A percentile compares a stretch with the other conserved stretches of the same genome.
Evolutionary conservation across 768 basidiomycete genomes (phyloP).

Genomic region (Lactifluus hygrophoroides): DNA sequence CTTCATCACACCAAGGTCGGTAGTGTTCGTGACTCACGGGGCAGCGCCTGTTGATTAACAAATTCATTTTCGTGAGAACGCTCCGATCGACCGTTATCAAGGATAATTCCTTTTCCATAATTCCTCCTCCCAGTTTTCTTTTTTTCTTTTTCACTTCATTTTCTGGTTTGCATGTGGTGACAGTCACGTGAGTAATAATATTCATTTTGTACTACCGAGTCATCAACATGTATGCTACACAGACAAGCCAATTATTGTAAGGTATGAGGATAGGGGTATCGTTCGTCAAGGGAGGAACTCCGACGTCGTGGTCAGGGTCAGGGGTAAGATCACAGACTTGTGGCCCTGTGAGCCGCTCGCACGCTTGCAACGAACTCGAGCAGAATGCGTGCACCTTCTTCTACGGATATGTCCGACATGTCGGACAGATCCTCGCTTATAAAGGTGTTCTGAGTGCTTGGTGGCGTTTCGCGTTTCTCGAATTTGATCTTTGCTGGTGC

Average conservation of each 20-base stretch:
- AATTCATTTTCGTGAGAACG: too few species aligned
- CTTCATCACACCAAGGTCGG: too few species aligned
- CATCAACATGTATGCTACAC: slow-evolving; percentile 7
- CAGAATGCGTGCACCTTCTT: slow-evolving; percentile 13
- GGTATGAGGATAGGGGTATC: slow-evolving; percentile 9
- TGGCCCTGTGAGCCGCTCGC: not conserved
- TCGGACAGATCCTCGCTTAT: slow-evolving; percentile 1
- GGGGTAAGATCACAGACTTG: not conserved
- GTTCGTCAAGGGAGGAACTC: not conserved
- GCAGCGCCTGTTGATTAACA: too few species aligned
- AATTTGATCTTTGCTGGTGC: not conserved
- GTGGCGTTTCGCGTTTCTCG: not conserved
- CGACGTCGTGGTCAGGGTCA: not conserved
- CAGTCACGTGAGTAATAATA: not conserved
- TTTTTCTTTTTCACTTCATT: not conserved
- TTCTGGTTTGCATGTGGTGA: not conserved
- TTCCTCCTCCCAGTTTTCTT: too few species aligned
- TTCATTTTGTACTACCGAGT: too few species aligned
- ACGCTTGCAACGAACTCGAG: slow-evolving; percentile 13
- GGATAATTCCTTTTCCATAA: too few species aligned
- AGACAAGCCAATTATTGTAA: not conserved
- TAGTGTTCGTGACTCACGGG: too few species aligned
- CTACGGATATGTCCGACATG: slow-evolving; percentile 9
- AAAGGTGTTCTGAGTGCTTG: not conserved
- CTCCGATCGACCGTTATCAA: too few species aligned